Evolutionary conservation across 306 rosid genomes (phyloP).

Genomic region (Hippophae gyantsensis): DNA sequence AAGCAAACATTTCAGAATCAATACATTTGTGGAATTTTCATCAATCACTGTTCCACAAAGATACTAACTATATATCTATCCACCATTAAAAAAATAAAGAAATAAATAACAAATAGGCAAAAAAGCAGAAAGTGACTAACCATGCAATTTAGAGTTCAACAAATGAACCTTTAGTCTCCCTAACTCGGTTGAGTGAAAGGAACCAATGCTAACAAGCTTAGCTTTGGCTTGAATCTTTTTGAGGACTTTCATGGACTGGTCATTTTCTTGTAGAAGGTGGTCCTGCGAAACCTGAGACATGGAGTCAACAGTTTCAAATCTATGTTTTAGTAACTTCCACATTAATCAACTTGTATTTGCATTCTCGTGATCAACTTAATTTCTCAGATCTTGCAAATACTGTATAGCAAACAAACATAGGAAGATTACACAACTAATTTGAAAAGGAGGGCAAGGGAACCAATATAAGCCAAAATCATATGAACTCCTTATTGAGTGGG

Average conservation of each 20-base stretch:
- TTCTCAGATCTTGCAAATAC: no score
- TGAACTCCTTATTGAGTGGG: no score
- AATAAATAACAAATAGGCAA: neutral
- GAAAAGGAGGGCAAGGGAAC: no score
- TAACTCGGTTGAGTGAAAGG: conserved; percentile 57
- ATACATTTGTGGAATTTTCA: neutral
- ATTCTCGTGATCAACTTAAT: no score
- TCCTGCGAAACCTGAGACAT: conserved; percentile 50
- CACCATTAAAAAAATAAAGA: neutral
- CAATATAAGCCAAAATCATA: no score
- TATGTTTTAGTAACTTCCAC: neutral
- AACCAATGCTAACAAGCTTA: conserved; percentile 58
- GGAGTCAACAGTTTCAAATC: neutral
- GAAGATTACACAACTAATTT: no score
- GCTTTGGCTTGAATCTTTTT: conserved; percentile 60
- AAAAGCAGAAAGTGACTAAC: conserved; percentile 10
- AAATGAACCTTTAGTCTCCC: conserved; percentile 62
- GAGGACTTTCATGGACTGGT: conserved; percentile 23
- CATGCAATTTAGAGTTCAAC: conserved; percentile 50
- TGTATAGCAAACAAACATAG: no score
- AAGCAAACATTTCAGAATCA: neutral
- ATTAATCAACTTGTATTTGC: no score
- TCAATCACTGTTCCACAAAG: conserved; percentile 5
- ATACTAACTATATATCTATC: conserved; percentile 17
- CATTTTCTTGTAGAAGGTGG: conserved; percentile 37